Conservation (phyloP, 2,329 filamentous ascomycete genomes). For the Seiridium unicorne region DNA sequence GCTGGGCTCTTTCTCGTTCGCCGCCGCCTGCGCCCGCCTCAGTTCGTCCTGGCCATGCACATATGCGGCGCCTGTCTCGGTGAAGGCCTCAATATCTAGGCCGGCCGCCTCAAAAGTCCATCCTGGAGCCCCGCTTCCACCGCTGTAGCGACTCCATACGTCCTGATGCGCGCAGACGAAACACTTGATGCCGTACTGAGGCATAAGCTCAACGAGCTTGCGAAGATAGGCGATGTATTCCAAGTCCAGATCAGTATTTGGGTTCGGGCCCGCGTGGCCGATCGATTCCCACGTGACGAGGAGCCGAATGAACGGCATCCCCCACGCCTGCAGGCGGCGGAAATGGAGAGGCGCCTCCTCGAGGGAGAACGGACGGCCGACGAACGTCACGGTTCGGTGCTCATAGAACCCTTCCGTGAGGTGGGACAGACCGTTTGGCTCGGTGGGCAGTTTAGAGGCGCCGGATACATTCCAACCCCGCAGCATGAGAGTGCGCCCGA, state of each 20-base stretch:
- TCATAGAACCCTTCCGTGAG: conserved; percentile 39
- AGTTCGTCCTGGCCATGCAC: conserved; percentile 33
- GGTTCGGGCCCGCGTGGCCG: conserved; percentile 30
- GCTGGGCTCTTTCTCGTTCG: conserved; percentile 30
- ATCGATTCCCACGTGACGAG: conserved; percentile 43
- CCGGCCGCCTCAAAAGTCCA: conserved; percentile 41
- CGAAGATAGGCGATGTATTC: conserved; percentile 38
- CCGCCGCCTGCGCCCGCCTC: conserved; percentile 19
- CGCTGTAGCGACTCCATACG: conserved; percentile 40
- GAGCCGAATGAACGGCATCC: conserved; percentile 35
- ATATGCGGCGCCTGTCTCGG: conserved; percentile 27
- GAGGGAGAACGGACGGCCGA: conserved; percentile 35
- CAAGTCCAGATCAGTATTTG: conserved; percentile 30
- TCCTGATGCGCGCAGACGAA: conserved; percentile 43
- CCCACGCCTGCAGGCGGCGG: conserved; percentile 34
- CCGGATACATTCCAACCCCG: conserved; percentile 42
- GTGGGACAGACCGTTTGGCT: conserved; percentile 34
- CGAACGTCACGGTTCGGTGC: conserved; percentile 35
- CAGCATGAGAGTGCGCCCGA: conserved; percentile 36
- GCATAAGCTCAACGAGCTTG: conserved; percentile 34
- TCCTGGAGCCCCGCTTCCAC: conserved; percentile 38
- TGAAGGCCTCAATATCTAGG: conserved; percentile 35
- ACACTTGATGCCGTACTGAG: conserved; percentile 35
- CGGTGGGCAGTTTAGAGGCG: conserved; percentile 37
- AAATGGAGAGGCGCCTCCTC: conserved; percentile 38